Conservation (phyloP, 495 filamentous ascomycete species). For the Aspergillus nanangensis region DNA sequence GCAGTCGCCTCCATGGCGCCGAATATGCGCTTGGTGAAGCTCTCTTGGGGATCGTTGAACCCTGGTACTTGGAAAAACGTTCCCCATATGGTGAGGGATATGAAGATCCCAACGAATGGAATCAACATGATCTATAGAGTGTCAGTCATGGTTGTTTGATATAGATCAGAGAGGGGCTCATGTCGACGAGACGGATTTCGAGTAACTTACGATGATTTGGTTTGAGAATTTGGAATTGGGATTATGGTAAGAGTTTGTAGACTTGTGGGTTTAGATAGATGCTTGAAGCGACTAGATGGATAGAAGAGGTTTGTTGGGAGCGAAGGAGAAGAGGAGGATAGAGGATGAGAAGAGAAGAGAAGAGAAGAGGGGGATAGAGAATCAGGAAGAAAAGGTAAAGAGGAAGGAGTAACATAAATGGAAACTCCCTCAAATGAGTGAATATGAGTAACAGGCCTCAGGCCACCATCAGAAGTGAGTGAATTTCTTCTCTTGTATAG, state of each 20-base stretch:
- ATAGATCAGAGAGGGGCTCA: neutral
- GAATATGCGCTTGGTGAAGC: neutral
- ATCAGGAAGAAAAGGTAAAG: constrained; percentile 1
- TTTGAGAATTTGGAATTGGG: neutral
- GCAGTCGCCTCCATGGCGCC: neutral
- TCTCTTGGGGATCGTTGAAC: neutral
- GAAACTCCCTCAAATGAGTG: too few species aligned
- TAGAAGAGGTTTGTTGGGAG: neutral
- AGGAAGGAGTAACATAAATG: neutral
- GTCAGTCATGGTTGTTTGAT: neutral
- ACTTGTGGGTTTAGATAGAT: neutral
- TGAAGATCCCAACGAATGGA: neutral
- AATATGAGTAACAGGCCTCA: neutral
- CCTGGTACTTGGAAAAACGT: neutral
- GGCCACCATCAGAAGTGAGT: neutral
- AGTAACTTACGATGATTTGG: neutral
- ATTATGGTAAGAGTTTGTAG: neutral
- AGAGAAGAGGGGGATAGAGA: constrained; percentile 1
- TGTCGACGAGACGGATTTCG: neutral
- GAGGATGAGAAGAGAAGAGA: constrained; percentile 1
- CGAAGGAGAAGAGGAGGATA: neutral
- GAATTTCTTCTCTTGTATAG: too few species aligned
- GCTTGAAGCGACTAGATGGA: neutral
- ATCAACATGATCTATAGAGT: neutral
- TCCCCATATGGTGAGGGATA: neutral